Conservation (phyloP, 2,329 filamentous ascomycete species). For the Aspergillus intermedius region DNA sequence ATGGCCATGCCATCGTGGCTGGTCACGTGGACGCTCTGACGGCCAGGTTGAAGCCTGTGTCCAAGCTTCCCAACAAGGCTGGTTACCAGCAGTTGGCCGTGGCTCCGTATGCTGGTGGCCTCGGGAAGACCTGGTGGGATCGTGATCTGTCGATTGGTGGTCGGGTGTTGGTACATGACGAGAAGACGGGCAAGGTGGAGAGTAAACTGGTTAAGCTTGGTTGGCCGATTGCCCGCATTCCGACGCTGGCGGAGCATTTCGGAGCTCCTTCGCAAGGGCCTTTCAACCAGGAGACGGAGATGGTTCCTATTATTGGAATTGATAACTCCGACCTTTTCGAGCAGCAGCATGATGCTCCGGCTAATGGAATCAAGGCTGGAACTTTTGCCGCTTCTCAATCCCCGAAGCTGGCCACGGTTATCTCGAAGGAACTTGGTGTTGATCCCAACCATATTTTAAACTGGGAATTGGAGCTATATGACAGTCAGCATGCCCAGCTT, state of each 20-base stretch:
- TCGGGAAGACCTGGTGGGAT: slow-evolving; percentile 95
- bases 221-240: slow-evolving; percentile 90
- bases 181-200: slow-evolving; percentile 65
- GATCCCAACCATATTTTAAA: slow-evolving; percentile 73
- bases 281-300: slow-evolving; percentile 84
- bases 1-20: slow-evolving; percentile 80
- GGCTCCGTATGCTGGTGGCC: slow-evolving; percentile 80
- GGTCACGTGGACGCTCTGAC: slow-evolving; percentile 92
- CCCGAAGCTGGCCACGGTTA: slow-evolving; percentile 73
- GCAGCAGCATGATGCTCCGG: slow-evolving; percentile 20
- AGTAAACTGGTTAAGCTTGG: slow-evolving; percentile 81
- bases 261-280: slow-evolving; percentile 61
- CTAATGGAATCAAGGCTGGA: slow-evolving; percentile 43
- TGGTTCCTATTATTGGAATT: slow-evolving; percentile 87
- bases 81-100: slow-evolving; percentile 87
- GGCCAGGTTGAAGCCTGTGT: slow-evolving; percentile 83
- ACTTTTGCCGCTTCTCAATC: slow-evolving; percentile 81
- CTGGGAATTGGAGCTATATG: slow-evolving; percentile 96
- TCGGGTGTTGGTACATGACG: slow-evolving; percentile 73
- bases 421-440: slow-evolving; percentile 71
- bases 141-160: slow-evolving; percentile 87
- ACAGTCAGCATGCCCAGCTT: slow-evolving; percentile 75
- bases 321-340: slow-evolving; percentile 59
- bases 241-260: slow-evolving; percentile 90
- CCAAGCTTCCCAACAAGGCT: slow-evolving; percentile 72